Conservation (phyloP, 352 stramenopile species). For the Phytophthora lateralis region DNA sequence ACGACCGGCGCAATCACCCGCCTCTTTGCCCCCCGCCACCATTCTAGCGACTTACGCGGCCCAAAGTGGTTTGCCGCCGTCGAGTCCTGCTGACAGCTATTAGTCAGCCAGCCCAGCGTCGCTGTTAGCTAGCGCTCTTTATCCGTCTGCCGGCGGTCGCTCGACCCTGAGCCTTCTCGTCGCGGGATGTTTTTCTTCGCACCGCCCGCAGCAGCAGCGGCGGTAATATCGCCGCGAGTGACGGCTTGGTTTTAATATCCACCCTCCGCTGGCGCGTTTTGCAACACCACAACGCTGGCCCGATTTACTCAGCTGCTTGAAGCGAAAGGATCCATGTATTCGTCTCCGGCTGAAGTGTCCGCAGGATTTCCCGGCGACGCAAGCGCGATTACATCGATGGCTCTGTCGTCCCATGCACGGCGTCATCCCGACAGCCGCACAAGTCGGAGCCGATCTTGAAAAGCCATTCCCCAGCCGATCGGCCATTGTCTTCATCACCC, state of each 20-base stretch:
- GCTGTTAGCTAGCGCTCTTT: neutral
- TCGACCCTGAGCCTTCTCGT: too few relatives aligned
- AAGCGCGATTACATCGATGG: neutral
- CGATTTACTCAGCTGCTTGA: neutral
- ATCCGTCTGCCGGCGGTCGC: too few relatives aligned
- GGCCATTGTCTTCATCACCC: neutral
- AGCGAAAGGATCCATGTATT: neutral
- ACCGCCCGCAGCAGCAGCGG: neutral
- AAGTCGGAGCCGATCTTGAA: neutral
- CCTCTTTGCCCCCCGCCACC: neutral
- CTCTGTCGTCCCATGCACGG: neutral
- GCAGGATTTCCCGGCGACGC: neutral
- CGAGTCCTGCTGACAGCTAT: neutral
- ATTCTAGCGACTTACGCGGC: slow-evolving; percentile 8
- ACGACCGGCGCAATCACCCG: neutral
- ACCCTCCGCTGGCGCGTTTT: neutral
- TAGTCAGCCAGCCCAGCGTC: neutral
- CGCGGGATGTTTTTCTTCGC: neutral
- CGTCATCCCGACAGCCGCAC: neutral
- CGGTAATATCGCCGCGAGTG: neutral
- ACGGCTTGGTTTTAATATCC: neutral
- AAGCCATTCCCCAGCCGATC: neutral
- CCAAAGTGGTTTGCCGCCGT: neutral
- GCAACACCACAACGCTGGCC: neutral
- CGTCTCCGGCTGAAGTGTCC: slow-evolving; percentile 1